These are phyloP conservation scores for Sorghum bicolor DNA, from an alignment of 176 grass and related monocot species.

Conservation along the genomic window Sorghum_bicolor_NCBIv3 NC_012874.2:3866501-3867000, in stretches of 20 bases:
- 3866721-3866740: neutral
- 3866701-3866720: slow-evolving; percentile 30
- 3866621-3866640: slow-evolving; percentile 52
- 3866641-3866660: slow-evolving; percentile 52
- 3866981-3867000: neutral
- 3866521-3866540: neutral
- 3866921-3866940: slow-evolving; percentile 54
- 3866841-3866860: slow-evolving; percentile 43
- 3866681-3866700: slow-evolving; percentile 50
- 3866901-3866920: slow-evolving; percentile 30
- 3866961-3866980: neutral
- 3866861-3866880: neutral
- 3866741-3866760: neutral
- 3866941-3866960: neutral
- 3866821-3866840: slow-evolving; percentile 40
- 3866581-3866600: slow-evolving; percentile 38
- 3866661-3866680: slow-evolving; percentile 50
- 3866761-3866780: slow-evolving; percentile 30
- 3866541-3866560: slow-evolving; percentile 34
- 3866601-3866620: slow-evolving; percentile 44
- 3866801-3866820: too few species aligned
- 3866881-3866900: neutral
- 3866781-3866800: slow-evolving; percentile 31
- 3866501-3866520: neutral
- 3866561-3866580: slow-evolving; percentile 54